Conservation (phyloP, 768 basidiomycete genomes). For the Tricholomella constricta region DNA sequence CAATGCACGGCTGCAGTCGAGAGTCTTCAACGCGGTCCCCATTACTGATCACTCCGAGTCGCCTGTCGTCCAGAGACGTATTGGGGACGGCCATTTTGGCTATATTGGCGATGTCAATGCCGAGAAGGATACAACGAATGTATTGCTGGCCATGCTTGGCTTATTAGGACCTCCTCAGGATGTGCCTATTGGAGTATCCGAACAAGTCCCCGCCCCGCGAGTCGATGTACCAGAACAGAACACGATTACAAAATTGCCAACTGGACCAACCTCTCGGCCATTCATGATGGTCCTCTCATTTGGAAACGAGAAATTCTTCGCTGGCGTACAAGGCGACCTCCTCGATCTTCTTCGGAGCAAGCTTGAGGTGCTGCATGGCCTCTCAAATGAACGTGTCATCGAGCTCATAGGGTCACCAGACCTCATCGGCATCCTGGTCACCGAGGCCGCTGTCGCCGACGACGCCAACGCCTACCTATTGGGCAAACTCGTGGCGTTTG, state of each 20-base stretch:
- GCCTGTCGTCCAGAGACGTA: conserved; percentile 30
- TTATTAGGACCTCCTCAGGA: conserved; percentile 25
- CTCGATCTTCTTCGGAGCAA: conserved; percentile 15
- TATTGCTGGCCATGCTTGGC: conserved; percentile 39
- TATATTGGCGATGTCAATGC: conserved; percentile 47
- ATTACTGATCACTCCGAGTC: conserved; percentile 27
- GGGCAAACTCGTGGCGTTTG: conserved; percentile 24
- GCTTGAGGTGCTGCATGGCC: conserved; percentile 24
- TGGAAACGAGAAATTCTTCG: conserved; percentile 14
- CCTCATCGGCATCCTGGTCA: conserved; percentile 31
- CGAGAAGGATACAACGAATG: conserved; percentile 34
- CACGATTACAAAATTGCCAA: neutral
- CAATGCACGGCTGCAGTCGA: conserved; percentile 3
- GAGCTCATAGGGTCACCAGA: conserved; percentile 25
- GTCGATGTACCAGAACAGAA: neutral
- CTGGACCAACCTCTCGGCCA: conserved; percentile 12
- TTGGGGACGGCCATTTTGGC: conserved; percentile 38
- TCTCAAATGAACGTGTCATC: conserved; percentile 22
- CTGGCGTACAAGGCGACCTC: conserved; percentile 16
- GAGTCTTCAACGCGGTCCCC: neutral
- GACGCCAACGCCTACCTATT: conserved; percentile 21
- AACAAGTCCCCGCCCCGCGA: neutral
- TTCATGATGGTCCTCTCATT: conserved; percentile 23
- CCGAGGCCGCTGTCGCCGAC: conserved; percentile 26
- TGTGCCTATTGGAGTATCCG: neutral